Conservation (phyloP, 75 land plant species). For the Picea glauca region DNA sequence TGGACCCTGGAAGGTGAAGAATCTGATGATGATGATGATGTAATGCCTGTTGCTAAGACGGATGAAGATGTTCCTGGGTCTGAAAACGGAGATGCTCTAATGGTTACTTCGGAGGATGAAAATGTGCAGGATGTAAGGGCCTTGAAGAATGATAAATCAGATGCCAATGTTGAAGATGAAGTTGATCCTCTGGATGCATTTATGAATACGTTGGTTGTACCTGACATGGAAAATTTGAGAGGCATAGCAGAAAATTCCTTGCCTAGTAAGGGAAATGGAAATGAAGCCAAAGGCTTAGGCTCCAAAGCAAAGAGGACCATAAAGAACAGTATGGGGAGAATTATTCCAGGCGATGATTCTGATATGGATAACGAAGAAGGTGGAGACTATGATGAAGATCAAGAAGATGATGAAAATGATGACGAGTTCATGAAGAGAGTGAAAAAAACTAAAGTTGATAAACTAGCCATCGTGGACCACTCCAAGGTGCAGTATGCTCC, state of each 20-base stretch:
- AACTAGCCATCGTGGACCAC: constrained; percentile 88
- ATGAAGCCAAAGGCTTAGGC: constrained; percentile 5
- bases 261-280: background rate
- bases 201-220: constrained; percentile 89
- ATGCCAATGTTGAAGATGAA: constrained; percentile 64
- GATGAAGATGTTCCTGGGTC: constrained; percentile 19
- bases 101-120: constrained; percentile 23
- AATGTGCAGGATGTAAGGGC: constrained; percentile 12
- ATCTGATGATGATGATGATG: constrained; percentile 82
- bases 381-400: constrained; percentile 44
- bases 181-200: constrained; percentile 98
- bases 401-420: constrained; percentile 81
- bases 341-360: constrained; percentile 80
- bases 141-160: constrained; percentile 12
- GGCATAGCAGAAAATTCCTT: constrained; percentile 9
- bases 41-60: constrained; percentile 14
- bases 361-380: constrained; percentile 60
- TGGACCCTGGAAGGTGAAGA: constrained; percentile 95
- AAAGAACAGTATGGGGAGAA: constrained; percentile 60
- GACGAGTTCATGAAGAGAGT: constrained; percentile 97
- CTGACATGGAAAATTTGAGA: constrained; percentile 75
- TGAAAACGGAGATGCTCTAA: constrained; percentile 41
- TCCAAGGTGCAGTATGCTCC: constrained; percentile 79
- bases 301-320: constrained; percentile 12
- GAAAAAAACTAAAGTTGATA: constrained; percentile 98